Evolutionary conservation across 208 protist genomes (phyloP).

Genomic region (Wallacemonas sp.): DNA sequence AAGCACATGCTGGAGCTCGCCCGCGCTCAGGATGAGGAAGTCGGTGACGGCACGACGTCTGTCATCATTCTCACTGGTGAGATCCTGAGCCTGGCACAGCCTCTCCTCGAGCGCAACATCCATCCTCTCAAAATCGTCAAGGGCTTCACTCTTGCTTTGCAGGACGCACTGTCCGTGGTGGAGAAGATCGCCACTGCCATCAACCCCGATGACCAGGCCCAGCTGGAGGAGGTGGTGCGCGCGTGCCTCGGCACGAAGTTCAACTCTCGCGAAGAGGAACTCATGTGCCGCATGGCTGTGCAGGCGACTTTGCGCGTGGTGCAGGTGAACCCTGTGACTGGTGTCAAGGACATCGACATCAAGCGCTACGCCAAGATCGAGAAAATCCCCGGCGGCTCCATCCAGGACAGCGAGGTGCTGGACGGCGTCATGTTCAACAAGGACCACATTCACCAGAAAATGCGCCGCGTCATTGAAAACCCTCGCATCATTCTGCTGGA

Average conservation of each 20-base stretch:
- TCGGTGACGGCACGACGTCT: slow-evolving; percentile 99
- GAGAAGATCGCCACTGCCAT: slow-evolving; percentile 92
- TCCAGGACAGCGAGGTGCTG: slow-evolving; percentile 98
- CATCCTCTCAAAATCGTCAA: slow-evolving; percentile 99
- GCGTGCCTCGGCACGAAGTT: slow-evolving; percentile 99
- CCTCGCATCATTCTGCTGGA: slow-evolving; percentile 99
- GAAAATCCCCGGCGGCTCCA: slow-evolving; percentile 99
- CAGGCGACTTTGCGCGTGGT: slow-evolving; percentile 96
- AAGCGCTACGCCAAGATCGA: slow-evolving; percentile 99
- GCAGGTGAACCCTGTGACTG: slow-evolving; percentile 73
- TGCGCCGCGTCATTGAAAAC: slow-evolving; percentile 98
- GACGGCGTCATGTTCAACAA: slow-evolving; percentile 99
- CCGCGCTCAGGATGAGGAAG: slow-evolving; percentile 99
- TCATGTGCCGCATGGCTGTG: slow-evolving; percentile 98
- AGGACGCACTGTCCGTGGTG: slow-evolving; percentile 94
- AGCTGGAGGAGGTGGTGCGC: slow-evolving; percentile 92
- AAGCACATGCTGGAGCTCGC: slow-evolving; percentile 99
- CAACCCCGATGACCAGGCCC: slow-evolving; percentile 91
- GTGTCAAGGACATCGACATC: slow-evolving; percentile 98
- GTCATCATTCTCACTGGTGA: slow-evolving; percentile 99
- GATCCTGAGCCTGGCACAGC: slow-evolving; percentile 96
- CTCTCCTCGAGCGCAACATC: slow-evolving; percentile 97
- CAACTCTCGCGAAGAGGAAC: slow-evolving; percentile 93
- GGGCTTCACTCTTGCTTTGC: slow-evolving; percentile 96
- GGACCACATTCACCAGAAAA: slow-evolving; percentile 99